Evolutionary conservation across 805 yeast genomes (phyloP).

Genomic region (Naumovozyma baii): DNA sequence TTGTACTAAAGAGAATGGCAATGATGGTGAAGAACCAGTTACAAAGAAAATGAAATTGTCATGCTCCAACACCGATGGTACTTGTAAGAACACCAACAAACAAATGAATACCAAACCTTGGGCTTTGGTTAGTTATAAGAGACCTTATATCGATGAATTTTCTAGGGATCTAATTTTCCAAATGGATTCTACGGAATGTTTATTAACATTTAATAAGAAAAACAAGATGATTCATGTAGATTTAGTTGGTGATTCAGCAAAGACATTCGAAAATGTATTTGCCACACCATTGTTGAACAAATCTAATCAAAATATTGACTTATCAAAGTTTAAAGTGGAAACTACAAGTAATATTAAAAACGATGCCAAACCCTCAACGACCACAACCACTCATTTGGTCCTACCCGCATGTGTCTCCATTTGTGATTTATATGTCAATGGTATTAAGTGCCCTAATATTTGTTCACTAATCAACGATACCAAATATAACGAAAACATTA

Average conservation of each 20-base stretch:
- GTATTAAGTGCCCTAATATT: conserved; percentile 11
- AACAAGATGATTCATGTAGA: conserved; percentile 15
- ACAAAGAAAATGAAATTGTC: conserved; percentile 11
- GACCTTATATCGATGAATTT: conserved; percentile 36
- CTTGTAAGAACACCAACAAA: neutral
- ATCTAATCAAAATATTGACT: conserved; percentile 4
- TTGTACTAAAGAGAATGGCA: neutral
- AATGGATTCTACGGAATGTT: conserved; percentile 23
- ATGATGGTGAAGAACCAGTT: conserved; percentile 7
- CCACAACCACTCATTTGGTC: conserved; percentile 6
- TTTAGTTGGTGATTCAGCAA: conserved; percentile 5
- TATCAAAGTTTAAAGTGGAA: conserved; percentile 6
- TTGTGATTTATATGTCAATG: conserved; percentile 14
- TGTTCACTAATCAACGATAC: conserved; percentile 12
- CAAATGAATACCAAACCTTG: conserved; percentile 3
- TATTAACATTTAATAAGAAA: conserved; percentile 25
- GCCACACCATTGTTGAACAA: neutral
- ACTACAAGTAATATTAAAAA: neutral
- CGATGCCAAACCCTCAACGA: conserved; percentile 1
- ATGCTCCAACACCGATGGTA: no score
- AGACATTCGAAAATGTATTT: conserved; percentile 2
- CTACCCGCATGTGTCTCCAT: conserved; percentile 16
- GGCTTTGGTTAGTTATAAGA: conserved; percentile 28
- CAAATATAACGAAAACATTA: conserved; percentile 8
- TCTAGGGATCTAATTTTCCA: conserved; percentile 35